A percentile compares a stretch with the other conserved stretches of the same genome.
Evolutionary conservation across 2,329 filamentous ascomycete genomes (phyloP).

Genomic region (Gliomastix tumulicola): DNA sequence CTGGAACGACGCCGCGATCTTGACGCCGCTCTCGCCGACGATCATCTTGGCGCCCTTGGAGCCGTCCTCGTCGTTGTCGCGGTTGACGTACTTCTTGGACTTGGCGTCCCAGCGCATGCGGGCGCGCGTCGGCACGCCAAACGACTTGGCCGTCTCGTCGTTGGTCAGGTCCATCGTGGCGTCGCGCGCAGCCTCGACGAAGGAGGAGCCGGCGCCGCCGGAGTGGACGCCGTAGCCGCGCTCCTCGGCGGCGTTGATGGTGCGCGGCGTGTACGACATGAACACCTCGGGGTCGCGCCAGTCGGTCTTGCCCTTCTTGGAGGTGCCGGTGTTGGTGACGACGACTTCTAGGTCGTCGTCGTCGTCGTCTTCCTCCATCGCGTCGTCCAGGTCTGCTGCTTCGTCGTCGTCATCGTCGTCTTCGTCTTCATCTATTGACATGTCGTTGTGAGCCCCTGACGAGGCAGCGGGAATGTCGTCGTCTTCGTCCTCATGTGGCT

Average conservation of each 20-base stretch:
- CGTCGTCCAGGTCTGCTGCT: too few relatives aligned
- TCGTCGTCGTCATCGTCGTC: constrained; percentile 29
- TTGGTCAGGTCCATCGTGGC: constrained; percentile 89
- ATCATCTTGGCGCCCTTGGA: constrained; percentile 67
- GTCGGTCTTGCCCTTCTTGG: constrained; percentile 49
- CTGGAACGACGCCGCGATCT: constrained; percentile 90
- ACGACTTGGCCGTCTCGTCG: constrained; percentile 75
- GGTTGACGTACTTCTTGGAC: constrained; percentile 86
- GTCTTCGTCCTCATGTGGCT: constrained; percentile 29
- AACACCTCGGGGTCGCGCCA: constrained; percentile 86
- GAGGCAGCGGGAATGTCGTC: constrained; percentile 19
- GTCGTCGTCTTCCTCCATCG: constrained; percentile 47
- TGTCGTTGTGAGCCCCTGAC: too few relatives aligned
- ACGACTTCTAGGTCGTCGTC: constrained; percentile 65
- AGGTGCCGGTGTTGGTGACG: constrained; percentile 52
- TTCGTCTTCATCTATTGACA: constrained; percentile 12
- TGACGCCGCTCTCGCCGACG: constrained; percentile 84
- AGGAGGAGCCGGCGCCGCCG: constrained; percentile 67
- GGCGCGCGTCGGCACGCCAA: constrained; percentile 67
- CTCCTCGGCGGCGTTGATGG: constrained; percentile 76
- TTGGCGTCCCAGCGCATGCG: constrained; percentile 97
- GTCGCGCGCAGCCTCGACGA: constrained; percentile 79
- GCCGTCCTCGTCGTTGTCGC: constrained; percentile 91
- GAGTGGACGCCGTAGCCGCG: constrained; percentile 90
- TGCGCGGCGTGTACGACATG: constrained; percentile 90